These are phyloP conservation scores for Triticum dicoccoides DNA, from an alignment of 176 grass and related monocot species.

Conservation along the genomic window DNA sequence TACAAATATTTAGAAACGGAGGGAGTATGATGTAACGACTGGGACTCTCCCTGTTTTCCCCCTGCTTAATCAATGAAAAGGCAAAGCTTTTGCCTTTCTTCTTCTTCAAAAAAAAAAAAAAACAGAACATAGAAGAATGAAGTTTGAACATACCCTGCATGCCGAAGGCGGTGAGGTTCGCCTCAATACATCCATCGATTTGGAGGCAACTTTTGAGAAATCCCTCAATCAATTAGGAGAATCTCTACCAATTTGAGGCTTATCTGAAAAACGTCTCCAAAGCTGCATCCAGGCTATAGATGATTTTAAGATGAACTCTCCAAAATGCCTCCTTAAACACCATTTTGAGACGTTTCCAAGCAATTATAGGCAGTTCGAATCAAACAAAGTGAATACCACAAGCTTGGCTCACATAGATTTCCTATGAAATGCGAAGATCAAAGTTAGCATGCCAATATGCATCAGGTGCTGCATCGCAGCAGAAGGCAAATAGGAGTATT, in stretches of 20 bases:
- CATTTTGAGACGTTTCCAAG: not conserved
- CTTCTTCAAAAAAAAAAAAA: too few species aligned
- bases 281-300: not conserved
- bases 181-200: not conserved
- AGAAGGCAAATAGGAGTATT: not conserved
- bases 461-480: not conserved
- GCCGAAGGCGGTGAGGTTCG: not conserved
- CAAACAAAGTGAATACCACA: constrained; percentile 4
- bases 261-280: not conserved
- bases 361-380: not conserved
- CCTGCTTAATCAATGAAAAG: too few species aligned
- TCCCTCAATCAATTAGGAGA: not conserved
- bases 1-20: too few species aligned
- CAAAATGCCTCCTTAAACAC: not conserved
- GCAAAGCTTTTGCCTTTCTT: too few species aligned
- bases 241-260: not conserved
- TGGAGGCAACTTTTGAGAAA: not conserved
- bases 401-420: not conserved
- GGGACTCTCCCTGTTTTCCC: too few species aligned
- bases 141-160: not conserved
- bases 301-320: not conserved
- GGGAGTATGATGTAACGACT: too few species aligned
- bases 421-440: not conserved
- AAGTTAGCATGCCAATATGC: not conserved
- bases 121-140: not conserved